Conservation (phyloP, 345 rosid species). For the Rhizophora apiculata region DNA sequence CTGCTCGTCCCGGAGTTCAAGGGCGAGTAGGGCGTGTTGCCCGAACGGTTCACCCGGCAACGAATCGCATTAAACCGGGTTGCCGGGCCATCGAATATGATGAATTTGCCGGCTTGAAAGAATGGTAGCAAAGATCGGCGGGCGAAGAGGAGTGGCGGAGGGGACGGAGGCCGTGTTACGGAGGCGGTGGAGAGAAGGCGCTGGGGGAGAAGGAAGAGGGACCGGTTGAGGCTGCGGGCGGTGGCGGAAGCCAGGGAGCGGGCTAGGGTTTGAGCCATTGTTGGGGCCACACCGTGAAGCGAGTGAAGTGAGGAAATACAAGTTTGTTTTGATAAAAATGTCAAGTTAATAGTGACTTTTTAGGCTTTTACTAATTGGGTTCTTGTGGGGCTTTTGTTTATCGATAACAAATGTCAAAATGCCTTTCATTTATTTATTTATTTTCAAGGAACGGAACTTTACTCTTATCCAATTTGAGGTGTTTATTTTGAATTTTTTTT, state of each 20-base stretch:
- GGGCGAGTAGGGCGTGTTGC: slow-evolving; percentile 72
- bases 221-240: slow-evolving; percentile 43
- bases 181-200: slow-evolving; percentile 37
- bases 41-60: slow-evolving; percentile 70
- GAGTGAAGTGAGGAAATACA: too few relatives aligned
- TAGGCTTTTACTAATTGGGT: too few relatives aligned
- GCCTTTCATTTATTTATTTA: too few relatives aligned
- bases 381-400: too few relatives aligned
- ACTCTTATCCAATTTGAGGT: too few relatives aligned
- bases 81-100: slow-evolving; percentile 9
- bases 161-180: neutral
- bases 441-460: too few relatives aligned
- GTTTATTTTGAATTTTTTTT: too few relatives aligned
- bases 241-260: slow-evolving; percentile 31
- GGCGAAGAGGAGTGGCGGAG: slow-evolving; percentile 30
- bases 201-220: slow-evolving; percentile 31
- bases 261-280: slow-evolving; percentile 60
- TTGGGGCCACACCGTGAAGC: neutral
- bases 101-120: slow-evolving; percentile 23
- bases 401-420: too few relatives aligned
- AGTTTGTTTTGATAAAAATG: too few relatives aligned
- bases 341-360: too few relatives aligned
- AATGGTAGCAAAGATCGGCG: slow-evolving; percentile 42
- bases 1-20: slow-evolving; percentile 83
- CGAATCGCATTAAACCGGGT: slow-evolving; percentile 54